These are phyloP conservation scores for Candida pseudocylindracea DNA, from an alignment of 1,139 yeast species.

Conservation along the genomic window DNA sequence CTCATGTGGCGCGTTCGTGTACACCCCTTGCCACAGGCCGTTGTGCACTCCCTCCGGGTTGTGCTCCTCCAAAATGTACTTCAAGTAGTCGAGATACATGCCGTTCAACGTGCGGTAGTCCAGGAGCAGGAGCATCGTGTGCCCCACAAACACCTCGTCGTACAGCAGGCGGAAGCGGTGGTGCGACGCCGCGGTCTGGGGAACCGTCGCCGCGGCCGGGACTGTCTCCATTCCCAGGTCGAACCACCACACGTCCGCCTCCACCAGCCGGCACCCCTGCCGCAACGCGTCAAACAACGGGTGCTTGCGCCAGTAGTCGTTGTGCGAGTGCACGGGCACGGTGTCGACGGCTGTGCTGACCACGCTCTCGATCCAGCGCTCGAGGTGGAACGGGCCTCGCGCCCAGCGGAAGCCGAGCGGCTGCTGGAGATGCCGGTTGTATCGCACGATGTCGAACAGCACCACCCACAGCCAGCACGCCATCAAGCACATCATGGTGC, in stretches of 20 bases:
- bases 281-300: constrained; percentile 44
- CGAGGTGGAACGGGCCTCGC: too few relatives aligned
- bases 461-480: too few relatives aligned
- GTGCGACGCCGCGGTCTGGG: too few relatives aligned
- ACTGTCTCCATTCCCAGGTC: constrained; percentile 1
- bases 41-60: constrained; percentile 9
- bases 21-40: constrained; percentile 10
- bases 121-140: constrained; percentile 24
- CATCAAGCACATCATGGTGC: too few relatives aligned
- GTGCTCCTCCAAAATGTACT: constrained; percentile 16
- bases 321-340: constrained; percentile 34
- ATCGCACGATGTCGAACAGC: too few relatives aligned
- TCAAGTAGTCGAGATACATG: constrained; percentile 34
- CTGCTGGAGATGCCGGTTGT: too few relatives aligned
- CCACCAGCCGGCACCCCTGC: constrained; percentile 37
- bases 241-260: constrained; percentile 50
- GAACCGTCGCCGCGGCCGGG: too few relatives aligned
- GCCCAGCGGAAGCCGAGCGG: too few relatives aligned
- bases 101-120: constrained; percentile 19
- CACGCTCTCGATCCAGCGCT: too few relatives aligned
- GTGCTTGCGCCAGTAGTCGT: constrained; percentile 46
- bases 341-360: too few relatives aligned
- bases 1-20: constrained; percentile 16
- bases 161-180: too few relatives aligned
- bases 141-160: constrained; percentile 36